phyloP scores from a whole-genome alignment of 106 monocot genomes.

The Narthecium ossifragum region DNA sequence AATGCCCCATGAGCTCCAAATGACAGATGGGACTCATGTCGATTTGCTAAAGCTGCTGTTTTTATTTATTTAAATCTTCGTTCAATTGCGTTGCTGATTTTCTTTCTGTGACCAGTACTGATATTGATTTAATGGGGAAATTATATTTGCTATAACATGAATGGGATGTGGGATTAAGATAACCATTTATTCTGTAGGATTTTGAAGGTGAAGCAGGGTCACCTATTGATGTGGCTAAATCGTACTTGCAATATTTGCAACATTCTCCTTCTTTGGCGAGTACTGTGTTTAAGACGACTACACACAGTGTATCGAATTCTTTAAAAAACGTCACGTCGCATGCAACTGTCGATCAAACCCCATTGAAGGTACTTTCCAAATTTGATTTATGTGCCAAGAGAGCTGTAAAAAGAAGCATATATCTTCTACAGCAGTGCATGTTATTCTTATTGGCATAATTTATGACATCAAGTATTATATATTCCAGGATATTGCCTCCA shows the following conservation, averaged over 20 bases:
- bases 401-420: not conserved
- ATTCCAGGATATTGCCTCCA: slow-evolving; percentile 4
- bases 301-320: slow-evolving; percentile 8
- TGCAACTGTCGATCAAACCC: not conserved
- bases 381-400: slow-evolving; percentile 2
- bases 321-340: slow-evolving; percentile 8
- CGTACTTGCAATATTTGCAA: slow-evolving; percentile 61
- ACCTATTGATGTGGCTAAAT: slow-evolving; percentile 53
- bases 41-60: not conserved
- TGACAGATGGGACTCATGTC: slow-evolving; percentile 20
- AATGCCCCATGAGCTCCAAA: slow-evolving; percentile 7
- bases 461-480: no score
- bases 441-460: no score
- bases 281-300: slow-evolving; percentile 18
- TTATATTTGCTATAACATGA: no score
- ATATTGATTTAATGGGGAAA: no score
- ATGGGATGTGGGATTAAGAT: no score
- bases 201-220: slow-evolving; percentile 24
- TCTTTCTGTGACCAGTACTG: not conserved
- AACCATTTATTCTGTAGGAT: slow-evolving; percentile 42
- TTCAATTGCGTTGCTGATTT: not conserved
- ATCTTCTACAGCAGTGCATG: no score
- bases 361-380: not conserved
- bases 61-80: not conserved
- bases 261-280: slow-evolving; percentile 39